phyloP scores from a whole-genome alignment of 1,284 basidiomycete species.

The Leccinum subspadiceum region DNA sequence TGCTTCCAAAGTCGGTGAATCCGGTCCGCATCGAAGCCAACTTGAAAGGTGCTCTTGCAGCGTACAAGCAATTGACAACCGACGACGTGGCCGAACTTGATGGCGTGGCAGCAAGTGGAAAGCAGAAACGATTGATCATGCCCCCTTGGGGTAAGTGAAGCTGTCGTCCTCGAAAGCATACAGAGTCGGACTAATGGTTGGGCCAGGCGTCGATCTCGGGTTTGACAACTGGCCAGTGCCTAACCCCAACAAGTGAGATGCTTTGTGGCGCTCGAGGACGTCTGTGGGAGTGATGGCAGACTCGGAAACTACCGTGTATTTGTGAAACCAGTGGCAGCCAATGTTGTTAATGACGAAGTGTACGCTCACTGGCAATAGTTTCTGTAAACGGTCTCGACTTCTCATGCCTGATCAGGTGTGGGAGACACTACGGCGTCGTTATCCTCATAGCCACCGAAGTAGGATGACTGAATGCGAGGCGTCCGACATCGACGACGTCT shows the following conservation, averaged over 20 bases:
- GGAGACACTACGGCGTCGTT: neutral
- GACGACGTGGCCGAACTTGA: conserved; percentile 67
- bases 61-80: conserved; percentile 49
- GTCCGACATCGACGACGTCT: neutral
- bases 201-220: conserved; percentile 60
- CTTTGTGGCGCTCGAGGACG: neutral
- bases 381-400: neutral
- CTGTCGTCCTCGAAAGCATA: neutral
- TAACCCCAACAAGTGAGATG: conserved; percentile 8
- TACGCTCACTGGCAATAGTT: conserved; percentile 3
- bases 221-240: conserved; percentile 62
- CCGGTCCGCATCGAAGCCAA: conserved; percentile 73
- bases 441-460: neutral
- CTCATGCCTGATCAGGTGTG: neutral
- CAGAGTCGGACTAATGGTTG: conserved; percentile 9
- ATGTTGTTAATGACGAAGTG: neutral
- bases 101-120: conserved; percentile 64
- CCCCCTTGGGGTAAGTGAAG: conserved; percentile 64
- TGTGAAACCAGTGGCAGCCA: neutral
- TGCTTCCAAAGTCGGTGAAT: conserved; percentile 78
- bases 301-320: neutral
- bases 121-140: conserved; percentile 64
- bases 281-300: neutral
- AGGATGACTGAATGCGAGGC: neutral
- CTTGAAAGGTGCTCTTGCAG: conserved; percentile 51